These are phyloP conservation scores for Chaetoceros tenuissimus DNA, from an alignment of 108 stramenopile species.

Conservation along the genomic window DNA sequence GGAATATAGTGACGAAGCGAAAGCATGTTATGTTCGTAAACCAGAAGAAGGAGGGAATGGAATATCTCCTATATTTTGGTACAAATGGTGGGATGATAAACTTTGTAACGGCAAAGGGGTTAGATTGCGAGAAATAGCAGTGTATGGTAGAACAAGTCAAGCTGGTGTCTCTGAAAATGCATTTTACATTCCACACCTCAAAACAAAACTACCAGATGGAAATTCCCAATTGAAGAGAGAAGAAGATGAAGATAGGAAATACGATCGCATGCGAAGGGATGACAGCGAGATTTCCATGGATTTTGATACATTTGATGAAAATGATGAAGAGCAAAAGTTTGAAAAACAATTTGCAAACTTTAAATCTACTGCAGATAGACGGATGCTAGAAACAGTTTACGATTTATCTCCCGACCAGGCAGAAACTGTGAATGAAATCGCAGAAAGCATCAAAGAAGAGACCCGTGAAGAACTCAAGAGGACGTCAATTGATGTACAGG, in stretches of 20 bases:
- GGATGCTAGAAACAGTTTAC: background rate
- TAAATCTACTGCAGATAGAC: background rate
- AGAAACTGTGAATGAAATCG: conserved; percentile 6
- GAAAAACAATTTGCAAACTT: background rate
- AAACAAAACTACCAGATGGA: conserved; percentile 24
- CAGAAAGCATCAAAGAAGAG: conserved; percentile 20
- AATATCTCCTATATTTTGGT: conserved; percentile 79
- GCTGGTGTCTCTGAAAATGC: conserved; percentile 18
- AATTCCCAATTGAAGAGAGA: conserved; percentile 15
- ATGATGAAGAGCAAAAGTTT: background rate
- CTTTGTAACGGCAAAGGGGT: conserved; percentile 32
- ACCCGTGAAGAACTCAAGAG: conserved; percentile 6
- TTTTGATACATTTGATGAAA: background rate
- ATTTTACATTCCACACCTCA: conserved; percentile 34
- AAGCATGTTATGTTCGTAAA: conserved; percentile 5
- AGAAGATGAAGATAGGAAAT: conserved; percentile 28
- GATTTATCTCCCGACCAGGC: background rate
- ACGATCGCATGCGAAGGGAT: conserved; percentile 29
- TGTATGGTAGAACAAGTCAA: conserved; percentile 40
- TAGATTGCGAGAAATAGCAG: conserved; percentile 54
- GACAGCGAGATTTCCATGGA: conserved; percentile 11
- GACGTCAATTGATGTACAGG: background rate
- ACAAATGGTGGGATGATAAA: conserved; percentile 67
- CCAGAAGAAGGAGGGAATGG: conserved; percentile 64
- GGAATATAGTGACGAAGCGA: conserved; percentile 10